phyloP scores from a whole-genome alignment of 495 filamentous ascomycete genomes.

The Parachaetomium inaequale region DNA sequence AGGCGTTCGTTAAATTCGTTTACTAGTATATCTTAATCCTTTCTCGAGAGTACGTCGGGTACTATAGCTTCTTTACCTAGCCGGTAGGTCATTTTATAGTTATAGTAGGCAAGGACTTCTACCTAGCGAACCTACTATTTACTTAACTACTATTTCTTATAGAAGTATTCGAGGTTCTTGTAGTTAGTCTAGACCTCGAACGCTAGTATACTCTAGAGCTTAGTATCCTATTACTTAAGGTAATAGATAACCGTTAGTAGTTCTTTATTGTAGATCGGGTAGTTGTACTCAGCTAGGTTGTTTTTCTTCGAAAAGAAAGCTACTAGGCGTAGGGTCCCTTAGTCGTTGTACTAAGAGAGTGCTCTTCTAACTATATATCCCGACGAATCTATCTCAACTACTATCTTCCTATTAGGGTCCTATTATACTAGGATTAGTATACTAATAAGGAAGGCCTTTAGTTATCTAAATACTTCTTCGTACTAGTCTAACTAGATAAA shows the following conservation, averaged over 20 bases:
- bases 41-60: background rate
- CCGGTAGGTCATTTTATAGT: background rate
- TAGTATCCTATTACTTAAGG: background rate
- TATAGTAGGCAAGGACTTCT: background rate
- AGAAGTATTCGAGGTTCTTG: background rate
- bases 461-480: background rate
- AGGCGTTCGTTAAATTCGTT: background rate
- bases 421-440: background rate
- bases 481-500: background rate
- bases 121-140: background rate
- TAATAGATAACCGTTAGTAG: background rate
- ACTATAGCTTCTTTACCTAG: background rate
- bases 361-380: background rate
- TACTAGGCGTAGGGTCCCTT: background rate
- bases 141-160: background rate
- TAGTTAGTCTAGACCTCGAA: background rate
- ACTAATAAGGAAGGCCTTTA: background rate
- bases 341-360: background rate
- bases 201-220: background rate
- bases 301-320: background rate
- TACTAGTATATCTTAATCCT: background rate
- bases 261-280: slow-evolving; percentile 8
- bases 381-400: background rate
- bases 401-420: background rate
- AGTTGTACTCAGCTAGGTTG: background rate